These are phyloP conservation scores for Polytrichum formosum DNA, from an alignment of 225 moss, liverwort and hornwort species.

Conservation along the genomic window DNA sequence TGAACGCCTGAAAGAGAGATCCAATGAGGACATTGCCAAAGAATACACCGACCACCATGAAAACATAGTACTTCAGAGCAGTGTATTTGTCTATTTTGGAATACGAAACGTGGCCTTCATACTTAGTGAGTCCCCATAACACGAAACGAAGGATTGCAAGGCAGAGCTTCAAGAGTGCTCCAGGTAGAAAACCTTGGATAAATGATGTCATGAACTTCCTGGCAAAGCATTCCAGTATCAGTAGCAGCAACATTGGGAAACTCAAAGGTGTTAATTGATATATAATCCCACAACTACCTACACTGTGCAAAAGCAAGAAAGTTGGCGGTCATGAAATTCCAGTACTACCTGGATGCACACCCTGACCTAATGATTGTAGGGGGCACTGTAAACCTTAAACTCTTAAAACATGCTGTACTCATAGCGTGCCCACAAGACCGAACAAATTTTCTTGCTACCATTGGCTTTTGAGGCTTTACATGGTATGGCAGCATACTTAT, in stretches of 20 bases:
- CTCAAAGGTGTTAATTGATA: too few relatives aligned
- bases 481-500: too few relatives aligned
- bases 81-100: conserved; percentile 70
- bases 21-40: conserved; percentile 83
- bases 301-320: background rate
- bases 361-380: too few relatives aligned
- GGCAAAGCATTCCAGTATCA: conserved; percentile 11
- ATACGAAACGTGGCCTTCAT: conserved; percentile 83
- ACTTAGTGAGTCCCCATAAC: conserved; percentile 43
- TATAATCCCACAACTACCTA: background rate
- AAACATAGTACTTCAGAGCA: conserved; percentile 55
- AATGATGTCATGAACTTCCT: conserved; percentile 45
- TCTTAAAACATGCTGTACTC: too few relatives aligned
- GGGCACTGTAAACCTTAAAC: too few relatives aligned
- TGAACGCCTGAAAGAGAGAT: conserved; percentile 71
- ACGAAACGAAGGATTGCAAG: conserved; percentile 53
- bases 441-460: too few relatives aligned
- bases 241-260: too few relatives aligned
- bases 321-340: background rate
- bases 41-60: conserved; percentile 87
- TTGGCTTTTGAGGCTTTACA: too few relatives aligned
- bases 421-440: too few relatives aligned
- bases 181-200: conserved; percentile 62
- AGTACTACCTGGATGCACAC: too few relatives aligned
- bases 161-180: conserved; percentile 51